Conservation (phyloP, 2,329 filamentous ascomycete species). For the Phyllosticta paracitricarpa region DNA sequence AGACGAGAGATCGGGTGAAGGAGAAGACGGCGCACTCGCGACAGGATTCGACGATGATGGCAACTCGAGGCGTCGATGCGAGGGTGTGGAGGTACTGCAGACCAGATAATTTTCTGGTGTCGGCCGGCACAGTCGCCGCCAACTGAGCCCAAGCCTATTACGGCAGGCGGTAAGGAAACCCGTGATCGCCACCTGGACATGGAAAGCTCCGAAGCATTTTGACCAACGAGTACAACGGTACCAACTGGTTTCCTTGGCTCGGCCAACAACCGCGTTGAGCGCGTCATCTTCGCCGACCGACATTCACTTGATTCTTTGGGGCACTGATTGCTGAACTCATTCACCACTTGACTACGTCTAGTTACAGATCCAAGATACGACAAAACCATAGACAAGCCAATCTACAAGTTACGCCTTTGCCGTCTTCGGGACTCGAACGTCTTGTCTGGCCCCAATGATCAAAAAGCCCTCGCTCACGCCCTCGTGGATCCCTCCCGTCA, state of each 20-base stretch:
- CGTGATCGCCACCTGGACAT: not conserved
- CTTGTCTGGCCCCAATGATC: constrained; percentile 1
- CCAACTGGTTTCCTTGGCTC: not conserved
- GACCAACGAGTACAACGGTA: no score
- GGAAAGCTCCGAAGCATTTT: not conserved
- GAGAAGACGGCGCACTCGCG: not conserved
- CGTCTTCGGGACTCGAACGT: not conserved
- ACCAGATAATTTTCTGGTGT: not conserved
- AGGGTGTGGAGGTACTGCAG: not conserved
- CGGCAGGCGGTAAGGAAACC: not conserved
- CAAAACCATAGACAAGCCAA: not conserved
- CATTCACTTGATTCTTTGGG: not conserved
- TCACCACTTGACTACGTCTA: not conserved
- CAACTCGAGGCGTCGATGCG: not conserved
- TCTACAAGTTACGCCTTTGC: not conserved
- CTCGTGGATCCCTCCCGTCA: constrained; percentile 58
- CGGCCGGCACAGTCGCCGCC: not conserved
- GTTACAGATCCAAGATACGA: not conserved
- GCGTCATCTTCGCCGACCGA: not conserved
- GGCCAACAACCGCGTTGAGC: not conserved
- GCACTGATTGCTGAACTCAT: not conserved
- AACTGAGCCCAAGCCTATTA: not conserved
- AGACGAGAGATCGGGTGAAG: not conserved
- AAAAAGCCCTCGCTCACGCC: constrained; percentile 47
- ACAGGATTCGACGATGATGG: constrained; percentile 8